These are phyloP conservation scores for Elongisporangium undulatum DNA, from an alignment of 352 stramenopile species.

Conservation along the genomic window DNA sequence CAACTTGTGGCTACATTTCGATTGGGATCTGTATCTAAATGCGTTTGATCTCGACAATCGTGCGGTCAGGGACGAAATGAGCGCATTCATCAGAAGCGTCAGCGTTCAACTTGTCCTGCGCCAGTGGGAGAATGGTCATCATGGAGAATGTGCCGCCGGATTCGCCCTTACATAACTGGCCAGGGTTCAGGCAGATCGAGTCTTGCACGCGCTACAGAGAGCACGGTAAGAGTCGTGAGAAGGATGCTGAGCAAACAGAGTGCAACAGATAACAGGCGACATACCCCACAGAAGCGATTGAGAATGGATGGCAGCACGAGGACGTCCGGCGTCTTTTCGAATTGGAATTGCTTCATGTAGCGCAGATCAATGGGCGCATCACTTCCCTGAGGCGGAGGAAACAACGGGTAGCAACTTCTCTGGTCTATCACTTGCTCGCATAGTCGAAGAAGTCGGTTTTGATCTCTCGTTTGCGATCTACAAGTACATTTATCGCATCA, in stretches of 20 bases:
- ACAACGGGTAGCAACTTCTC: conserved; percentile 80
- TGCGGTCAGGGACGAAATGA: conserved; percentile 84
- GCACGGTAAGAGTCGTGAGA: neutral
- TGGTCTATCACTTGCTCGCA: conserved; percentile 81
- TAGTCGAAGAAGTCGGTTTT: conserved; percentile 71
- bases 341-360: conserved; percentile 89
- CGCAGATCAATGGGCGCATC: conserved; percentile 90
- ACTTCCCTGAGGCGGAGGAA: conserved; percentile 53
- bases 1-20: neutral
- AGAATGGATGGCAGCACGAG: conserved; percentile 95
- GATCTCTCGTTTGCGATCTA: conserved; percentile 44
- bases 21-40: conserved; percentile 41
- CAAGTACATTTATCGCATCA: conserved; percentile 1
- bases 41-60: conserved; percentile 90
- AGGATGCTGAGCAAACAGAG: neutral
- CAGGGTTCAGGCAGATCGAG: conserved; percentile 94
- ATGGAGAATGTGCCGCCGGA: conserved; percentile 93
- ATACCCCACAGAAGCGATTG: conserved; percentile 83
- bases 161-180: conserved; percentile 90
- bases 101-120: conserved; percentile 67
- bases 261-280: conserved; percentile 9
- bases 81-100: conserved; percentile 35
- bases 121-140: conserved; percentile 89
- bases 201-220: conserved; percentile 72
- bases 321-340: conserved; percentile 93